A percentile compares a stretch with the other conserved stretches of the same genome.
Conservation (phyloP, 352 stramenopile species). For the Phytophthora megakarya region DNA sequence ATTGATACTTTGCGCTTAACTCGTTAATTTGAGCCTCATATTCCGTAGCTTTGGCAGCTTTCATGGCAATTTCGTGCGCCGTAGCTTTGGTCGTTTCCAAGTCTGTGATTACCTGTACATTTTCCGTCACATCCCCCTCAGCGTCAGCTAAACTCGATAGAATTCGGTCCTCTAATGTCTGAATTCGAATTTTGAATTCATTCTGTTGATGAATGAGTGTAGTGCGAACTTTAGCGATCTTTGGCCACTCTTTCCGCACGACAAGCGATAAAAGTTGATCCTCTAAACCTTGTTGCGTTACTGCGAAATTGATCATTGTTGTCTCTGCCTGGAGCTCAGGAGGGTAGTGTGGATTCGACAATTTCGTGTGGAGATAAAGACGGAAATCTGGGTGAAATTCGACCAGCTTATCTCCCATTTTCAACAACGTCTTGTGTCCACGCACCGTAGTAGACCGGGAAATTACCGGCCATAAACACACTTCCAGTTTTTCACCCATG, state of each 20-base stretch:
- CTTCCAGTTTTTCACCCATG: constrained; percentile 87
- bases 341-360: constrained; percentile 93
- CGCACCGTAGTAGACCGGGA: constrained; percentile 70
- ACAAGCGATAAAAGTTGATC: constrained; percentile 90
- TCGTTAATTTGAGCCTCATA: constrained; percentile 83
- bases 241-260: constrained; percentile 90
- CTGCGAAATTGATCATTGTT: constrained; percentile 92
- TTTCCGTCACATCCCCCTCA: constrained; percentile 92
- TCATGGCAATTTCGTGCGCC: constrained; percentile 80
- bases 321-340: constrained; percentile 92
- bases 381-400: constrained; percentile 83
- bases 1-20: constrained; percentile 92
- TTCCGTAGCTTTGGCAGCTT: constrained; percentile 75
- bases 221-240: constrained; percentile 78
- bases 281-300: constrained; percentile 89
- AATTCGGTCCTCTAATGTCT: constrained; percentile 91
- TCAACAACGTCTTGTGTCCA: constrained; percentile 75
- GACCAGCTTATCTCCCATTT: constrained; percentile 89
- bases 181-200: constrained; percentile 89
- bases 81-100: constrained; percentile 94
- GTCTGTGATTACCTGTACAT: constrained; percentile 95
- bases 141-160: constrained; percentile 81
- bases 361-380: constrained; percentile 92
- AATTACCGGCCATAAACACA: constrained; percentile 87
- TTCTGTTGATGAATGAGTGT: constrained; percentile 90